These are phyloP conservation scores for Candida mattraensis DNA, from an alignment of 805 yeast species.

Conservation along the genomic window DNA sequence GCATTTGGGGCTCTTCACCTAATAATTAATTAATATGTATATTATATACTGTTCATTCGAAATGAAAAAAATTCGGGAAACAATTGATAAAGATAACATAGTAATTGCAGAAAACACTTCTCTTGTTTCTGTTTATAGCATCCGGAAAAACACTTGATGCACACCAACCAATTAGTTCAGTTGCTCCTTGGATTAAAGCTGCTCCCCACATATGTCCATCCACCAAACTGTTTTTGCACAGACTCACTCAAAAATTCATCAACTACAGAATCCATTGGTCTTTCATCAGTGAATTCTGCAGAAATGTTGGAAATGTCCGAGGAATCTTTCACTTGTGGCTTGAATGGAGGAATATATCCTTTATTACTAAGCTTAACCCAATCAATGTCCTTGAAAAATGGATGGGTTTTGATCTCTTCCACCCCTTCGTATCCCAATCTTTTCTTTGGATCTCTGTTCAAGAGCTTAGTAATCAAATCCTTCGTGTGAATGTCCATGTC, in stretches of 20 bases:
- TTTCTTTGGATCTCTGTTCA: slow-evolving; percentile 81
- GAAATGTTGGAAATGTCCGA: slow-evolving; percentile 93
- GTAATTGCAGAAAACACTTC: too few species aligned
- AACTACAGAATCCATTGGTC: slow-evolving; percentile 93
- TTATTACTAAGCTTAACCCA: slow-evolving; percentile 83
- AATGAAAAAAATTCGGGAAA: background rate
- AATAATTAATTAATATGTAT: slow-evolving; percentile 9
- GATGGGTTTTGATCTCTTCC: slow-evolving; percentile 76
- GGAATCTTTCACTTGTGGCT: slow-evolving; percentile 84
- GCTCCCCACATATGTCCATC: slow-evolving; percentile 91
- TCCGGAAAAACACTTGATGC: too few species aligned
- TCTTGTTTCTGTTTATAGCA: too few species aligned
- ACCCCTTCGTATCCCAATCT: slow-evolving; percentile 83
- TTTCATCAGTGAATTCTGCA: slow-evolving; percentile 85
- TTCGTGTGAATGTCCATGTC: slow-evolving; percentile 85
- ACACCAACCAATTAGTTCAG: too few species aligned
- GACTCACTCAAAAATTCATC: slow-evolving; percentile 88
- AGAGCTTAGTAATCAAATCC: slow-evolving; percentile 68
- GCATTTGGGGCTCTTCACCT: too few species aligned
- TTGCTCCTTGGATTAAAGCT: slow-evolving; percentile 27
- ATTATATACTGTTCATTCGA: slow-evolving; percentile 3
- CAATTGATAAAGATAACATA: too few species aligned
- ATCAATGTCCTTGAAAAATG: slow-evolving; percentile 85
- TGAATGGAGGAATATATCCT: slow-evolving; percentile 92
- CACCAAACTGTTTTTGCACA: slow-evolving; percentile 98